A percentile compares a stretch with the other conserved stretches of the same genome.
Conservation (phyloP, 495 filamentous ascomycete species). For the Aspergillus incahuasiensis region DNA sequence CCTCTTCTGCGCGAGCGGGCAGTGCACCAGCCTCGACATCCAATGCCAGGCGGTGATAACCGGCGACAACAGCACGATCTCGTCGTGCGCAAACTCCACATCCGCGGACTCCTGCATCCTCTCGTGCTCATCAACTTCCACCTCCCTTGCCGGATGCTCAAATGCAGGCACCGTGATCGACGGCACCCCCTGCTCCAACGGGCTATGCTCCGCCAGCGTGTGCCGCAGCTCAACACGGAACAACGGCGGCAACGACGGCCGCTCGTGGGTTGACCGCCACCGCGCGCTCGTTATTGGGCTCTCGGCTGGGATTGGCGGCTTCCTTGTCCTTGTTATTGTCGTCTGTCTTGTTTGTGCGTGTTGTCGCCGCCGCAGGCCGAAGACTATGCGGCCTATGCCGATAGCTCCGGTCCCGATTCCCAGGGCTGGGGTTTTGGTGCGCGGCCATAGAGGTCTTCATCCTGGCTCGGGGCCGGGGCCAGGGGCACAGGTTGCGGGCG, state of each 20-base stretch:
- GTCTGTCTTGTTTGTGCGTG: slow-evolving; percentile 51
- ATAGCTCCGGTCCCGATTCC: neutral
- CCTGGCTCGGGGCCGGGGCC: no score
- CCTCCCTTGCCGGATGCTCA: slow-evolving; percentile 52
- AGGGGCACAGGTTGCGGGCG: neutral
- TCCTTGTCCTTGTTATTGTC: slow-evolving; percentile 53
- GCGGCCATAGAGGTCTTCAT: no score
- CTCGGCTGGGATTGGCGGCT: slow-evolving; percentile 54
- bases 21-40: slow-evolving; percentile 77
- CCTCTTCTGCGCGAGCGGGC: slow-evolving; percentile 72
- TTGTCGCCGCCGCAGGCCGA: slow-evolving; percentile 3
- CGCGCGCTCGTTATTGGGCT: slow-evolving; percentile 65
- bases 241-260: slow-evolving; percentile 36
- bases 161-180: slow-evolving; percentile 80
- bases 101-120: slow-evolving; percentile 57
- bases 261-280: slow-evolving; percentile 59
- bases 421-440: no score
- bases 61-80: neutral
- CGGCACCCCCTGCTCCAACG: slow-evolving; percentile 73
- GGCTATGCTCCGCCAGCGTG: slow-evolving; percentile 62
- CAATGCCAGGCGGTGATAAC: slow-evolving; percentile 9
- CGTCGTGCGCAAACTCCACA: slow-evolving; percentile 49
- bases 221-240: slow-evolving; percentile 34
- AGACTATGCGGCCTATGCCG: neutral
- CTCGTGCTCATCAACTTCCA: slow-evolving; percentile 56